Base-by-base conservation (phyloP, 768 basidiomycete species). In the Amanita pallidorosea region DNA sequence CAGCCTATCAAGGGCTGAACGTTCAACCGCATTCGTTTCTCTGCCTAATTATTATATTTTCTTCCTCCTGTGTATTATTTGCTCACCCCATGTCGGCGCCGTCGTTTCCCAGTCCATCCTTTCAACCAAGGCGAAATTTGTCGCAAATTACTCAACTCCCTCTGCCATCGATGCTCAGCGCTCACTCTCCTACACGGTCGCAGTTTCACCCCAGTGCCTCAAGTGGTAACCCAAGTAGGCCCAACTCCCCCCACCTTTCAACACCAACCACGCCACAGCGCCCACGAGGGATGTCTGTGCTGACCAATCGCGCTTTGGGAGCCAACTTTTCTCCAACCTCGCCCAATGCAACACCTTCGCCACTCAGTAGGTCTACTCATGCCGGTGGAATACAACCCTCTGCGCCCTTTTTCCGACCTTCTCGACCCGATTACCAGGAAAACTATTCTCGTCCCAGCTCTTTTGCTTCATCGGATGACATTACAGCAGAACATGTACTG, bases 311-410 rank as follows among this genome's bases (percentile, higher is more conserved):
- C n/a, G 18, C 59, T 27, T 42, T 51, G 13, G 57, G 56, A 22
- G 51, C 52, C 36, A 49, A 50, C n/a, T 53, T 54, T 15, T 53
- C 42, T 38, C 43, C 51, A 38, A 47, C 60, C 33, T 55, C 55
- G 23, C 61, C 60, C 7, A 56, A 54, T 52, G 56, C 49, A 36
- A 54, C 58, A 6, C 53, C 47, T 31, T 55, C 62, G 43, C 54
- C 53, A 8, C 62, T 68, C 44, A 38, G 54, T 43, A 66, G 67
- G 49, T 61, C 76, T 1, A 82, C 83, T 0, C 83, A 88, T 62
- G 81, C 81, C 11, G 77, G 79, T 40, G 87, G 85, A 29, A 84
- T 89, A 17, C 79, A 82, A 50, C 86, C 89, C 13, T 81, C 86
- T 8, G 78, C 85, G 4, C 82, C 84, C 6, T 89, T 90, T 68